Base-by-base conservation (phyloP, 2,329 filamentous ascomycete genomes). In the Diaporthe ilicicola region DNA sequence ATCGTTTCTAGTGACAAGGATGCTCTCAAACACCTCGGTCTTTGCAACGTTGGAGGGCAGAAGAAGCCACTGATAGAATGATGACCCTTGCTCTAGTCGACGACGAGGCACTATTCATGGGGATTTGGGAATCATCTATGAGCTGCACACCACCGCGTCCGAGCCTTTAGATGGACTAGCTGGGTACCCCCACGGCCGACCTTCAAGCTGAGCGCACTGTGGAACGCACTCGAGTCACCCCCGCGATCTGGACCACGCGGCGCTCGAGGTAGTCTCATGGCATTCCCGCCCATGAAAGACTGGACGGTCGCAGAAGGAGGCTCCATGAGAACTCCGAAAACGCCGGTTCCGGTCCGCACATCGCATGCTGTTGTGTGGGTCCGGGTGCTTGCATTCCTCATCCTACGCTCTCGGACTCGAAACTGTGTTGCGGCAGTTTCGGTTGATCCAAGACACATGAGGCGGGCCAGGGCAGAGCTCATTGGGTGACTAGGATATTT, bases 1-100 rank as follows among this genome's bases (percentile, higher is more conserved):
- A 89, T 98, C 70, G 87, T 93, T 64, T 91, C 94, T 6, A 91
- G 88, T 72, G 95, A 98, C 78, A 90, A 84, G 69, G 87, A 91
- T 75, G 87, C 89, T 19, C 81, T 91, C 69, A 84, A 86, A 48
- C 87, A 89, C n/a, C 79, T 91, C 19, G 90, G 90, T 0, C 80
- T 91, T n/a, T 91, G 89, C 73, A 83, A 88, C 76, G 88, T 91
- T 6, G 89, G 87, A 24, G 89, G 88, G 0, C 87, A 90, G 75
- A 90, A 91, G 81, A 91, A 91, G 78, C 89, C 89, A 68, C 82
- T 91, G 66, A 92, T 92, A 71, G 89, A 92, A 79, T 92, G 81
- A 85, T 51, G 34, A 70, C 13, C 15, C 54, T 19, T 5, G 17
- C 19, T 5, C 32, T 39, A 50, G n/a, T 32, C 5, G 27, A 46